Percentiles rank a stretch among this genome's conserved stretches.
phyloP scores from a whole-genome alignment of 2,329 filamentous ascomycete genomes.

The Penicillium sp. region DNA sequence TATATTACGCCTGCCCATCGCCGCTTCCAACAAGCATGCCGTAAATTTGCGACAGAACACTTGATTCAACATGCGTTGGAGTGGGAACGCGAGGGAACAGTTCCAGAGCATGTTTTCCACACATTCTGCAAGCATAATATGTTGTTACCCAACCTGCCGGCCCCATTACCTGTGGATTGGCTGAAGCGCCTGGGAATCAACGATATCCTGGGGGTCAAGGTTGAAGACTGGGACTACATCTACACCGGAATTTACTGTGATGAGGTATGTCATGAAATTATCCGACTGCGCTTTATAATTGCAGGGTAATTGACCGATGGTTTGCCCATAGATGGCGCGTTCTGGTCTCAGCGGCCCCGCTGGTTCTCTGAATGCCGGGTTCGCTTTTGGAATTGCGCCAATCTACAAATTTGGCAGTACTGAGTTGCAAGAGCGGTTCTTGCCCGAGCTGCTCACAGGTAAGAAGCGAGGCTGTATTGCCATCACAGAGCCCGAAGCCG shows the following conservation, averaged over 20 bases:
- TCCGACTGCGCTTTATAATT: background rate
- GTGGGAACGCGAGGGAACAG: slow-evolving; percentile 65
- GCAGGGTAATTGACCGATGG: background rate
- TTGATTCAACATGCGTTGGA: slow-evolving; percentile 62
- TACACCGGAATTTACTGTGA: slow-evolving; percentile 69
- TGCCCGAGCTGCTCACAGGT: slow-evolving; percentile 66
- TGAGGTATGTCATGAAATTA: slow-evolving; percentile 46
- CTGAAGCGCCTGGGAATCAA: slow-evolving; percentile 64
- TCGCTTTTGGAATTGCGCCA: slow-evolving; percentile 70
- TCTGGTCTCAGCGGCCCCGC: slow-evolving; percentile 63
- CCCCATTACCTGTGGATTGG: slow-evolving; percentile 67
- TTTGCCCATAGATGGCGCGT: slow-evolving; percentile 54
- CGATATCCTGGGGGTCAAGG: slow-evolving; percentile 63
- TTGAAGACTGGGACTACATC: slow-evolving; percentile 72
- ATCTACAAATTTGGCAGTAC: slow-evolving; percentile 66
- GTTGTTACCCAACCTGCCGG: slow-evolving; percentile 67
- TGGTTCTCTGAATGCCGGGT: slow-evolving; percentile 66
- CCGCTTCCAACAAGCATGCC: slow-evolving; percentile 66
- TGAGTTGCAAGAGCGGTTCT: slow-evolving; percentile 62
- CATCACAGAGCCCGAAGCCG: slow-evolving; percentile 74
- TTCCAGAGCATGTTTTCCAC: slow-evolving; percentile 63
- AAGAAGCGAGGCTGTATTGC: slow-evolving; percentile 70
- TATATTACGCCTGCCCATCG: slow-evolving; percentile 67
- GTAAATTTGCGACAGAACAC: slow-evolving; percentile 63
- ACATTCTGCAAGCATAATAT: slow-evolving; percentile 66